Evolutionary conservation across 2,329 filamentous ascomycete species (phyloP), one percentile per base, ranked within the genome.

Genomic region (Venturia nashicola): DNA sequence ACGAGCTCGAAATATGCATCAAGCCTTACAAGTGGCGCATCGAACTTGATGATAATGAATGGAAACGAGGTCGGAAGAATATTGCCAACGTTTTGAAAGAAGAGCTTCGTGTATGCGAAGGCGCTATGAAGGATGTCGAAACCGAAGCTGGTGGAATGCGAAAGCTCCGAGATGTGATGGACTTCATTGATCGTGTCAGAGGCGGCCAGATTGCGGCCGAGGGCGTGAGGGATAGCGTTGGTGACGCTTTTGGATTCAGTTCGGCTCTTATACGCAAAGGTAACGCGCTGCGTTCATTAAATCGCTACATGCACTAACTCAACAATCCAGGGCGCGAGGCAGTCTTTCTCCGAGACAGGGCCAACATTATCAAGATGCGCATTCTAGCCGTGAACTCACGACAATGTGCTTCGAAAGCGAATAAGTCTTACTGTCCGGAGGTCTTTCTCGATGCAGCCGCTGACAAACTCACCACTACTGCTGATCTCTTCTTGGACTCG

Each of bases 21-120:
- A 99, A 99, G 75, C 94, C 95, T 0, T 99, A 93, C 80, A 99
- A 99, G 73, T 97, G 93, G 69, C 91, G 97, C 67, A 96, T 99
- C 65, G 94, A 99, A 70, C 86, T 99, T 55, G 91, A 96, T 71
- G 89, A 92, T 46, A 81, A 86, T 8, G 95, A 99, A 73, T 99
- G 94, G 94, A 75, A 81, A 3, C 85, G 89, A 66, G 92, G 91
- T 0, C 82, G 93, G 61, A 91, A 96, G 57, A 94, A 95, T 69
- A 87, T 93, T 1, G 83, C 85, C 46, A 82, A 80, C 9, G 86
- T 94, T 1, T 78, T 99, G n/a, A 95, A 95, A 74, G 86, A 88
- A 61, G 94, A 99, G 73, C 80, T 99, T 4, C 82, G 84, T 65
- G 90, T 91, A 32, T 96, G 91, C 69, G 92, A 97, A 70, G 78